Conservation (phyloP, 139 green algal species). For the Tetratostichococcus sp. region DNA sequence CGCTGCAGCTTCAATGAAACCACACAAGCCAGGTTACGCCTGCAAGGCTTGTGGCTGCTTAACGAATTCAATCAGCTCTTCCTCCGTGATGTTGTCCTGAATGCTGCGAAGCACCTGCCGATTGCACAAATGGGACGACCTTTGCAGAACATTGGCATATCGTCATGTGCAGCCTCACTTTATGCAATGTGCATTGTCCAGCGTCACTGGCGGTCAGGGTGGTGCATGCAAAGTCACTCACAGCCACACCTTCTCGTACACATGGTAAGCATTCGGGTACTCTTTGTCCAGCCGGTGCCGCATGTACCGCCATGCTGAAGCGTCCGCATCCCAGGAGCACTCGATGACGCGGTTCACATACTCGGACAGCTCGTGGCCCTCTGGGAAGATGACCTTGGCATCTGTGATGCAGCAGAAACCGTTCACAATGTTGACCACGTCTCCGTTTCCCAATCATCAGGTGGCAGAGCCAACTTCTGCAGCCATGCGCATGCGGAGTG, state of each 20-base stretch:
- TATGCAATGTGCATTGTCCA: no score
- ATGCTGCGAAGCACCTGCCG: constrained; percentile 14
- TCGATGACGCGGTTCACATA: constrained; percentile 73
- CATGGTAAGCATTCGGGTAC: constrained; percentile 66
- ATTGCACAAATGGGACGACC: neutral
- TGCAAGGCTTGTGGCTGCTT: no score
- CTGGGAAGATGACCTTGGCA: constrained; percentile 30
- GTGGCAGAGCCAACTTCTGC: no score
- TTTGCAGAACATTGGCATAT: no score
- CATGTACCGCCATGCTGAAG: constrained; percentile 73
- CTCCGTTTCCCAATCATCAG: no score
- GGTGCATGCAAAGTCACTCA: constrained; percentile 16
- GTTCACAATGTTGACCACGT: no score
- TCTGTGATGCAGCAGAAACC: constrained; percentile 14
- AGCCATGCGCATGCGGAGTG: no score
- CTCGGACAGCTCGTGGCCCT: constrained; percentile 16
- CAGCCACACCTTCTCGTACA: constrained; percentile 64
- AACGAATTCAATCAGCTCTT: constrained; percentile 31
- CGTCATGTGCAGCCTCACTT: no score
- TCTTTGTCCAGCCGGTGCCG: constrained; percentile 80
- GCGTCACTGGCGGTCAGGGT: no score
- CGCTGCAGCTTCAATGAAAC: no score
- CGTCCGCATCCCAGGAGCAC: constrained; percentile 66
- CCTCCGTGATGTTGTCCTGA: constrained; percentile 47
- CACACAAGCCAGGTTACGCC: no score